Conservation (phyloP, 2,329 filamentous ascomycete species). For the Cordyceps sp. region DNA sequence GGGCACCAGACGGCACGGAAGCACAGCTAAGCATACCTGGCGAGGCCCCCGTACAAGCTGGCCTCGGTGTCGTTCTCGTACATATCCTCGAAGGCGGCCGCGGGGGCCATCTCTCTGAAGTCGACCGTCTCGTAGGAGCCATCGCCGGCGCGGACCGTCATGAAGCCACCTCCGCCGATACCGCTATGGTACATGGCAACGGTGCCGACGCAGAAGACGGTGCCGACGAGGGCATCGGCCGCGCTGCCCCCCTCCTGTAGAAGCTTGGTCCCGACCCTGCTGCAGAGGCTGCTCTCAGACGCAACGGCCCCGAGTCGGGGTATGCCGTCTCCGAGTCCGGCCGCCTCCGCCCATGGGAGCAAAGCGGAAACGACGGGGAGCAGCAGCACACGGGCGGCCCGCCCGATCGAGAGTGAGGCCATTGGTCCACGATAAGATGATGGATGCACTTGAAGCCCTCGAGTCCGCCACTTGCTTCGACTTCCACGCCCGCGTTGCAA, state of each 20-base stretch:
- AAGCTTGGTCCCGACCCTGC: slow-evolving; percentile 38
- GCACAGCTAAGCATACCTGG: slow-evolving; percentile 35
- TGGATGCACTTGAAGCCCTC: too few relatives aligned
- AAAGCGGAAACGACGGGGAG: too few relatives aligned
- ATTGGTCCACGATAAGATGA: too few relatives aligned
- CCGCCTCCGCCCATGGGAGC: too few relatives aligned
- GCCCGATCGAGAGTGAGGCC: too few relatives aligned
- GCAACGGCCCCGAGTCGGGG: slow-evolving; percentile 46
- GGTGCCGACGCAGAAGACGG: slow-evolving; percentile 46
- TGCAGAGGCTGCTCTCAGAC: slow-evolving; percentile 42
- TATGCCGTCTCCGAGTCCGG: too few relatives aligned
- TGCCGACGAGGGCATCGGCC: slow-evolving; percentile 48
- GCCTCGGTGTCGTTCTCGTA: slow-evolving; percentile 50
- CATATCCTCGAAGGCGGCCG: slow-evolving; percentile 66
- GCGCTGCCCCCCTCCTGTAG: slow-evolving; percentile 46
- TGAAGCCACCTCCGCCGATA: slow-evolving; percentile 66
- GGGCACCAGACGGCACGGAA: background rate
- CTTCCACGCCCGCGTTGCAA: too few relatives aligned
- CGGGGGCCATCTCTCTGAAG: slow-evolving; percentile 72
- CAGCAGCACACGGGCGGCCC: too few relatives aligned
- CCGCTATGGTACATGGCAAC: slow-evolving; percentile 52
- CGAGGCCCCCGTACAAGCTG: slow-evolving; percentile 54
- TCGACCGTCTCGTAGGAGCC: slow-evolving; percentile 67
- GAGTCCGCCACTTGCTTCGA: too few relatives aligned
- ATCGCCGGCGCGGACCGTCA: slow-evolving; percentile 48